Conservation (phyloP, 306 rosid genomes). For the Pueraria montana region DNA sequence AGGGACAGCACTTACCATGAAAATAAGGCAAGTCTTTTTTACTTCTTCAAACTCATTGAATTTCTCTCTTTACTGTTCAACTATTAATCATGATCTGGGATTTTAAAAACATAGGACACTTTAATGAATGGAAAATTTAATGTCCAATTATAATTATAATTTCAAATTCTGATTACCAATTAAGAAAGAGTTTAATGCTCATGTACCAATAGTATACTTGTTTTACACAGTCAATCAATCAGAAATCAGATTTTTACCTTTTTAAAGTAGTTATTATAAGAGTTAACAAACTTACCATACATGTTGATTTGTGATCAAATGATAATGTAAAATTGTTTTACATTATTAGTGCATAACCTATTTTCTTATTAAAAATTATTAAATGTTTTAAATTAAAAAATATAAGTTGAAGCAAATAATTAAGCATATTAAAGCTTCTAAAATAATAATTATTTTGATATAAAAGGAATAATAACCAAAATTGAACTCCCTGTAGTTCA, state of each 20-base stretch:
- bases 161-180: background rate
- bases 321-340: no score
- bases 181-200: no score
- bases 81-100: background rate
- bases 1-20: constrained; percentile 20
- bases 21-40: constrained; percentile 56
- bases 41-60: background rate
- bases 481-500: background rate
- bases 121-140: background rate
- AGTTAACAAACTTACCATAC: no score
- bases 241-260: no score
- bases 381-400: background rate
- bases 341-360: no score
- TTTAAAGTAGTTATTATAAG: no score
- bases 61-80: background rate
- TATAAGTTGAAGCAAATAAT: background rate
- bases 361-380: no score
- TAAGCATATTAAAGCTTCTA: background rate
- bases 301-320: no score
- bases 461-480: background rate
- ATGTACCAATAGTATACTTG: no score
- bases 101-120: background rate
- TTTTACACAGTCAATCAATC: no score
- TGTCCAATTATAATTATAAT: background rate
- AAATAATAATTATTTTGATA: background rate